Evolutionary conservation across 2,329 filamentous ascomycete genomes (phyloP).

Genomic region (Botrytis hyacinthi): DNA sequence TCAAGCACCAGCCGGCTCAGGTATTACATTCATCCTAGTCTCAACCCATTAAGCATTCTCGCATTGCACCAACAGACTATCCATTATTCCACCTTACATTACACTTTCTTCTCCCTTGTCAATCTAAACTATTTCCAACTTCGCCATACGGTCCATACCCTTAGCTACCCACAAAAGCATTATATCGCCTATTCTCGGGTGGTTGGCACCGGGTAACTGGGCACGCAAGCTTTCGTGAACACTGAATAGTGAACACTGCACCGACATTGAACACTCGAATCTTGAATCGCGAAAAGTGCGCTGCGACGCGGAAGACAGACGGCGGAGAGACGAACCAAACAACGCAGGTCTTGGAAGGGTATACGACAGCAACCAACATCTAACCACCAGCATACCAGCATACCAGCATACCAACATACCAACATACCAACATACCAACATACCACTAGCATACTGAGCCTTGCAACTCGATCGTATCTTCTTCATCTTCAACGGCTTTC

Average conservation of each 20-base stretch:
- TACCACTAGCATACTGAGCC: background rate
- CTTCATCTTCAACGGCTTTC: conserved; percentile 15
- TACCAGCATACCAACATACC: background rate
- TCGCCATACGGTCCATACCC: background rate
- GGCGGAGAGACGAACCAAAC: conserved; percentile 3
- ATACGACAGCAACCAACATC: conserved; percentile 9
- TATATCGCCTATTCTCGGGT: conserved; percentile 18
- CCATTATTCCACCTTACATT: conserved; percentile 1
- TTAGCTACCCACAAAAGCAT: background rate
- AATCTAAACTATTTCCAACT: background rate
- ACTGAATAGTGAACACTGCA: conserved; percentile 9
- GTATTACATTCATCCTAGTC: background rate
- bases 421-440: background rate
- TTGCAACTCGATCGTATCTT: conserved; percentile 6
- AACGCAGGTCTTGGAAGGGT: conserved; percentile 2
- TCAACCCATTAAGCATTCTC: background rate
- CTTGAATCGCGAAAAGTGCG: conserved; percentile 8
- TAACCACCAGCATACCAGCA: background rate
- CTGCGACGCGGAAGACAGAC: background rate
- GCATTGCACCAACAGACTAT: background rate
- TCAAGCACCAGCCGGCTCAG: background rate
- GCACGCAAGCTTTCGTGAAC: conserved; percentile 9
- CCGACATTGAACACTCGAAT: background rate
- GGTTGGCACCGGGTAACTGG: conserved; percentile 18
- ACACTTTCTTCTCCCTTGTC: background rate